Conservation (phyloP, 805 yeast genomes). For the Citeromyces matritensis region DNA sequence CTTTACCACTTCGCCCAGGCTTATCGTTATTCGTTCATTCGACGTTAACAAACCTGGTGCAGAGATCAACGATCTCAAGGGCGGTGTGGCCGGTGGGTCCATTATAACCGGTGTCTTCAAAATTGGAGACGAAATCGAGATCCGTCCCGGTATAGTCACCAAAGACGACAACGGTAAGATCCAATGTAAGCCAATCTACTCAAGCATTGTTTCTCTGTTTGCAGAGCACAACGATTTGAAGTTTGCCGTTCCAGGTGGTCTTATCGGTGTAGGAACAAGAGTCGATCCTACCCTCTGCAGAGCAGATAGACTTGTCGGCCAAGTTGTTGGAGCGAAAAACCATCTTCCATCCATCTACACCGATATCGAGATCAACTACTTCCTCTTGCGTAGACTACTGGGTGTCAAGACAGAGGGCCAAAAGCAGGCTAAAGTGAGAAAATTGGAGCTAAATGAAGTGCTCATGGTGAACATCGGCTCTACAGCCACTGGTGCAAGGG, state of each 20-base stretch:
- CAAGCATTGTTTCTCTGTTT: slow-evolving; percentile 83
- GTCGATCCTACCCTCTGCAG: slow-evolving; percentile 98
- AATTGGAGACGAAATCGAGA: slow-evolving; percentile 96
- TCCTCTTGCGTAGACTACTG: slow-evolving; percentile 86
- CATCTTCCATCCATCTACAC: slow-evolving; percentile 92
- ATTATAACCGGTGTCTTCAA: slow-evolving; percentile 93
- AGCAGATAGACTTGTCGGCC: slow-evolving; percentile 98
- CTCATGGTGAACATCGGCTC: slow-evolving; percentile 99
- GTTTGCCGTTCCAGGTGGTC: slow-evolving; percentile 99
- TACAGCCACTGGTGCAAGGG: slow-evolving; percentile 98
- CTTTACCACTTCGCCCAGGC: slow-evolving; percentile 83
- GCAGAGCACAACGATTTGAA: slow-evolving; percentile 97
- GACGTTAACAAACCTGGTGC: slow-evolving; percentile 99
- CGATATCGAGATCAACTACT: slow-evolving; percentile 94
- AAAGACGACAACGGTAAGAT: slow-evolving; percentile 80
- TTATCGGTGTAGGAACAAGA: slow-evolving; percentile 98
- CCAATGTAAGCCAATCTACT: slow-evolving; percentile 91
- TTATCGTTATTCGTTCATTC: slow-evolving; percentile 94
- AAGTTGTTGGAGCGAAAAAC: slow-evolving; percentile 96
- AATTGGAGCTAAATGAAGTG: slow-evolving; percentile 86
- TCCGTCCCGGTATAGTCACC: slow-evolving; percentile 97
- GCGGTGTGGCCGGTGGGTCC: slow-evolving; percentile 99
- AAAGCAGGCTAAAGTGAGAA: slow-evolving; percentile 93
- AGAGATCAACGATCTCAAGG: slow-evolving; percentile 90
- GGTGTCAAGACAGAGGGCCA: slow-evolving; percentile 98